Evolutionary conservation across 768 basidiomycete genomes (phyloP), one percentile per base, ranked within the genome.

Genomic region (Russula lepida): DNA sequence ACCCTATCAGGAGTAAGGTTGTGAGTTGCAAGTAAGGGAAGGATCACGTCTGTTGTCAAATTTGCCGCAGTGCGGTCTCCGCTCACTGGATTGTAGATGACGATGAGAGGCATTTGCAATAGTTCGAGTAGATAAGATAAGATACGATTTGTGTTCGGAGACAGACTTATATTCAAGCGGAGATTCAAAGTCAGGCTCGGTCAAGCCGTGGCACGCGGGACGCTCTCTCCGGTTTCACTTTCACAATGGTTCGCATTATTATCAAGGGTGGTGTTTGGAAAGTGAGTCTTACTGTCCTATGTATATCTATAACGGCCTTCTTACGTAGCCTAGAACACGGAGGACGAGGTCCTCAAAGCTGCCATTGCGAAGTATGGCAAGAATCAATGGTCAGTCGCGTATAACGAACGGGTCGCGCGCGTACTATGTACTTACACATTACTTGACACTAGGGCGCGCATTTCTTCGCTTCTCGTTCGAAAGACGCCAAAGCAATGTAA

Each of bases 401-500:
- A n/a, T n/a, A n/a, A n/a, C 35, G 7, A 41, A 12, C 32, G 3
- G 58, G 35, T 27, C 37, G 12, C 19, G 35, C 43, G 7, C 51
- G 3, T 37, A 27, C 56, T 33, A 60, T 43, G 37, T 44, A 50
- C 54, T 55, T 49, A 66, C 56, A 11, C 35, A 17, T 37, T 21
- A 53, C 23, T n/a, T 46, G 46, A 7, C 32, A n/a, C 56, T 50
- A 90, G 92, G 95, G 95, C 95, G 28, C 93, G 95, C 68, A 98
- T 99, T 71, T 97, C 94, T 12, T 98, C 95, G 33, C 79, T 99
- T 32, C 84, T 99, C 54, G 97, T 98, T 37, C 85, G 97, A 66
- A 99, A 99, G 75, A 99, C 97, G 1, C 95, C 97, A 12, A 99
- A 99, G 72, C 97, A 99, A 77, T 99, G 97, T 79, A 99, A 99